phyloP scores from a whole-genome alignment of 148 eudicot genomes.

The Hydrangea macrophylla region DNA sequence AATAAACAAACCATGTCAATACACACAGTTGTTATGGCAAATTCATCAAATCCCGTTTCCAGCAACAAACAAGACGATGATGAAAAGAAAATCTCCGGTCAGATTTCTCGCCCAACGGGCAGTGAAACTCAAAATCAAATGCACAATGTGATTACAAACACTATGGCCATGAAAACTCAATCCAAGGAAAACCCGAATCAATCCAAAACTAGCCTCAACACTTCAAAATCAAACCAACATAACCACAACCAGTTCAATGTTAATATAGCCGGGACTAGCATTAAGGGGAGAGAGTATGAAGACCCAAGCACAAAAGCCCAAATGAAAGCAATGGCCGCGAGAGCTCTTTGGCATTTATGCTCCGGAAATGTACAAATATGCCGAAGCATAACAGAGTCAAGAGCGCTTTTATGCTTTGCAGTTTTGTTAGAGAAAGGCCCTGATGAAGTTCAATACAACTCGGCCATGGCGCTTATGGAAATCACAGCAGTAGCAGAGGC shows the following conservation, averaged over 20 bases:
- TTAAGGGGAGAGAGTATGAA: constrained; percentile 14
- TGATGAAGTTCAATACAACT: constrained; percentile 18
- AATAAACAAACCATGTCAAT: constrained; percentile 7
- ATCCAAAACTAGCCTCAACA: not conserved
- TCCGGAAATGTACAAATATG: constrained; percentile 1
- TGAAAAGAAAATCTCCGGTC: not conserved
- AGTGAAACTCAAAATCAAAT: not conserved
- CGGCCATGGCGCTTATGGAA: constrained; percentile 20
- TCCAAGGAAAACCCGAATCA: not conserved
- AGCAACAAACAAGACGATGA: not conserved
- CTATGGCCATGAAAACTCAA: not conserved
- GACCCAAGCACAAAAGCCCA: constrained; percentile 13
- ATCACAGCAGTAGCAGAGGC: constrained; percentile 16
- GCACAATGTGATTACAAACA: constrained; percentile 9
- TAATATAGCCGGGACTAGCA: constrained; percentile 7
- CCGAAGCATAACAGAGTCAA: constrained; percentile 16
- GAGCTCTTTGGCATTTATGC: constrained; percentile 12
- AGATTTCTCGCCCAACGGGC: not conserved
- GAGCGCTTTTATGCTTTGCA: constrained; percentile 16
- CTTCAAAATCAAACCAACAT: not conserved
- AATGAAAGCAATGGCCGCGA: constrained; percentile 22
- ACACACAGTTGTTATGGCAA: constrained; percentile 9
- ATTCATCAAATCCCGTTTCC: not conserved
- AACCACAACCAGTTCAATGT: not conserved
- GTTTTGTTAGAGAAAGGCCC: constrained; percentile 16